Evolutionary conservation across 495 filamentous ascomycete species (phyloP), one percentile per base, ranked within the genome.

Genomic region (Penicillium daleae): DNA sequence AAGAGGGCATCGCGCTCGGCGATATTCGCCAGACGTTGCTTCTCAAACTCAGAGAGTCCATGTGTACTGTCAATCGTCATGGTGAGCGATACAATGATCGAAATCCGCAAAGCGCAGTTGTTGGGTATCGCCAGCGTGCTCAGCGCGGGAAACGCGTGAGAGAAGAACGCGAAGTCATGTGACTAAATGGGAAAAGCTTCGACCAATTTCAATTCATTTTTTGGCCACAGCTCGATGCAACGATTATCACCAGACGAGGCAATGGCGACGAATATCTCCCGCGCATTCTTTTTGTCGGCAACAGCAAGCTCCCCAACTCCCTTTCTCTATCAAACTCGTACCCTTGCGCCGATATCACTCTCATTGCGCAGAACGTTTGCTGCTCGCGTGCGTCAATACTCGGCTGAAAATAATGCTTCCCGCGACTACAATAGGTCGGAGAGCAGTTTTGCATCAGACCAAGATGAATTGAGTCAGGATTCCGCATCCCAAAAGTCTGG

Each of bases 241-340:
- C 56, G 26, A 50, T 10, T 33, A 39, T 22, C 31, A 4, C 51
- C 24, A 32, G 49, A 32, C 13, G 49, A 52, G 10, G 55, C 60
- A 33, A 73, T 71, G 71, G 66, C 66, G 26, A 61, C 60, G 17
- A 62, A 66, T 50, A 61, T 76, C 19, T 59, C 71, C 19, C 61
- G 66, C 7, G 39, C 54, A 19, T 66, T 67, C 42, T 60, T 74
- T 39, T 60, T 70, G 6, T 67, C 62, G 9, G 61, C 65, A 24
- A 66, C 62, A 29, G 52, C 63, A 21, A 72, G 66, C 33, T 75
- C 71, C 12, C 56, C 84, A 6, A 69, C 83, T 13, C 85, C 89
- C 0, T 90, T 92, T 52, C 82, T 93, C 8, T 92, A 91, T 71
- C 86, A 89, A 57, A 91, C 89, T n/a, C 78, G 78, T 59, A 89